phyloP scores from a whole-genome alignment of 192 early-diverging fungal genomes.

The Chytriomyces sp. region DNA sequence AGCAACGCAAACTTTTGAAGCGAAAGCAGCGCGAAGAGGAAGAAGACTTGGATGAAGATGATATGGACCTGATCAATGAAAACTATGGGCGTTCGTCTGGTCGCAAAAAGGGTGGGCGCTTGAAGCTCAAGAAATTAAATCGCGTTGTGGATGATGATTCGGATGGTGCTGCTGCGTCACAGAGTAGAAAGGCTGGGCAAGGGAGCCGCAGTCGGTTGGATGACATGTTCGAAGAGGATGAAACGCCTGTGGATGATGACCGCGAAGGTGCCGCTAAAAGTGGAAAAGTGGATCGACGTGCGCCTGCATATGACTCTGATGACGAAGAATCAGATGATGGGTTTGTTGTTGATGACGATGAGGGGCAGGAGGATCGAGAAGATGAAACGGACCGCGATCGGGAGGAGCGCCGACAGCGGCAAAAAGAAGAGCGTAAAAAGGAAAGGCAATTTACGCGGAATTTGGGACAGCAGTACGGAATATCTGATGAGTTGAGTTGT shows the following conservation, averaged over 20 bases:
- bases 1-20: constrained; percentile 54
- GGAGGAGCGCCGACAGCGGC: constrained; percentile 1
- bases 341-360: constrained; percentile 39
- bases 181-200: constrained; percentile 40
- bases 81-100: constrained; percentile 63
- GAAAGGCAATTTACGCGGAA: constrained; percentile 37
- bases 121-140: constrained; percentile 3
- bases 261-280: constrained; percentile 14
- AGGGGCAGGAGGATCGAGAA: constrained; percentile 46
- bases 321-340: constrained; percentile 50
- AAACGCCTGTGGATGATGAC: constrained; percentile 37
- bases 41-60: constrained; percentile 89
- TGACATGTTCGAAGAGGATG: constrained; percentile 80
- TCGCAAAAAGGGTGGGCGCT: constrained; percentile 60
- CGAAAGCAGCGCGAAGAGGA: constrained; percentile 57
- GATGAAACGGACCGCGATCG: constrained; percentile 32
- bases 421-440: constrained; percentile 36
- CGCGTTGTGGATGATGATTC: neutral
- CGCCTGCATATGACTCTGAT: constrained; percentile 23
- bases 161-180: neutral
- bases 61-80: constrained; percentile 88
- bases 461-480: constrained; percentile 58
- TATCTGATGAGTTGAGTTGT: constrained; percentile 50
- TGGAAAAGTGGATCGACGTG: neutral
- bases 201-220: constrained; percentile 72